phyloP scores from a whole-genome alignment of 202 grass and related monocot genomes.

The Brachypodium distachyon region DNA sequence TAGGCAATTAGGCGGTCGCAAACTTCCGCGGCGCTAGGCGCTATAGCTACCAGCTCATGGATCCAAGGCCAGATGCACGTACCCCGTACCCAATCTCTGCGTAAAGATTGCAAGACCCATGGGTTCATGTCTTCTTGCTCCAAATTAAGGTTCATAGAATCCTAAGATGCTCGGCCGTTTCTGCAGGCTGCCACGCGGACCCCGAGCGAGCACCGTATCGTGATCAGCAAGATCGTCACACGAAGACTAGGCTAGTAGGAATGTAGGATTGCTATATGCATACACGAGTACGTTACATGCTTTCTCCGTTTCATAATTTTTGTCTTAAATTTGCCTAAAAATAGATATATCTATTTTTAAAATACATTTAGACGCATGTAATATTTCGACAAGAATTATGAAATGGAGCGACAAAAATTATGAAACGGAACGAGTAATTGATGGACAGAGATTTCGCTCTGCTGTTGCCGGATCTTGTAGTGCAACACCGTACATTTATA shows the following conservation, averaged over 20 bases:
- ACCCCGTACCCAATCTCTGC: constrained; percentile 18
- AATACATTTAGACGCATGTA: too few relatives aligned
- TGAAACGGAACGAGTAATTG: not conserved
- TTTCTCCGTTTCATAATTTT: too few relatives aligned
- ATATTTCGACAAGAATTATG: too few relatives aligned
- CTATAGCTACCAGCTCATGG: not conserved
- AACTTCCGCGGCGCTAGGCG: not conserved
- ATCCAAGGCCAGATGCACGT: not conserved
- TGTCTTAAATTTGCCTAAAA: too few relatives aligned
- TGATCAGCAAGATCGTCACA: not conserved
- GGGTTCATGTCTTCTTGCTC: constrained; percentile 14
- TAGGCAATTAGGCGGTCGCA: too few relatives aligned
- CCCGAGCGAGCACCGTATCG: not conserved
- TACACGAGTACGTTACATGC: too few relatives aligned
- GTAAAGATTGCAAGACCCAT: constrained; percentile 22
- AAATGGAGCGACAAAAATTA: too few relatives aligned
- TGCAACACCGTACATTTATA: not conserved
- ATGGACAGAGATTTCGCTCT: not conserved
- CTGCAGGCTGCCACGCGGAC: not conserved
- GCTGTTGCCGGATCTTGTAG: not conserved
- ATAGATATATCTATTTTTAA: too few relatives aligned
- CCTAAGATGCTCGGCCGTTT: not conserved
- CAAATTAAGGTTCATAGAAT: constrained; percentile 13
- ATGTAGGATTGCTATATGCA: too few relatives aligned
- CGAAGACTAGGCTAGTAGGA: not conserved